These are phyloP conservation scores for Paecilomyces sp. DNA, from an alignment of 2,329 filamentous ascomycete genomes.

Conservation along the genomic window DNA sequence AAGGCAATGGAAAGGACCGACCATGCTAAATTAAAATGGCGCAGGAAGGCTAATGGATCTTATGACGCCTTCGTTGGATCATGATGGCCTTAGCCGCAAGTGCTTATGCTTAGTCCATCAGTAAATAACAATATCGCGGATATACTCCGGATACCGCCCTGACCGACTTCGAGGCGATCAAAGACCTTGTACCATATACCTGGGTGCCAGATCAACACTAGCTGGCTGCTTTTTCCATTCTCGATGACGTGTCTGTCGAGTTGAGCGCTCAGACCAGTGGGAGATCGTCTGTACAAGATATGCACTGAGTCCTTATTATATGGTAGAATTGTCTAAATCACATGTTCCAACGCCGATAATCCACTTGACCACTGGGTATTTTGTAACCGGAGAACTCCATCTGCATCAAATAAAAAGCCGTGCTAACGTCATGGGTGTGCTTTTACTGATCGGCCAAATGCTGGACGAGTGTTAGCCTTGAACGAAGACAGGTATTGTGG, in stretches of 20 bases:
- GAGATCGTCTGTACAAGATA: not conserved
- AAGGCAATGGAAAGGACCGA: not conserved
- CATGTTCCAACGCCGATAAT: not conserved
- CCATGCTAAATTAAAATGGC: not conserved
- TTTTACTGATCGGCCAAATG: conserved; percentile 28
- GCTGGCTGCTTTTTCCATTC: not conserved
- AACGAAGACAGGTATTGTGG: not conserved
- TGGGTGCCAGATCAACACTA: not conserved
- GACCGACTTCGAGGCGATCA: not conserved
- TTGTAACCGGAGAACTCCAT: conserved; percentile 8
- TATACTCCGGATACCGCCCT: not conserved
- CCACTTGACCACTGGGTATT: not conserved
- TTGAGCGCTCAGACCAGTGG: not conserved
- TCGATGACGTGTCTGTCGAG: not conserved
- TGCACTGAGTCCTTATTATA: not conserved
- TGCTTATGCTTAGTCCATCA: not conserved
- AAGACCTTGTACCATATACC: not conserved
- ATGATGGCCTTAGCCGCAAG: not conserved
- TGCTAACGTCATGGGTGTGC: conserved; percentile 16
- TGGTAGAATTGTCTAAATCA: not conserved
- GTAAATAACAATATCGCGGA: too few species aligned
- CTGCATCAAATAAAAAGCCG: conserved; percentile 4
- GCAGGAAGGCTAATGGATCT: not conserved
- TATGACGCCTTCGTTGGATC: not conserved
- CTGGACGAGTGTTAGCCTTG: conserved; percentile 15